Percentiles rank a stretch among this genome's conserved stretches.
Evolutionary conservation across 257 asterid genomes (phyloP).

Genomic region (Scutellaria baicalensis): DNA sequence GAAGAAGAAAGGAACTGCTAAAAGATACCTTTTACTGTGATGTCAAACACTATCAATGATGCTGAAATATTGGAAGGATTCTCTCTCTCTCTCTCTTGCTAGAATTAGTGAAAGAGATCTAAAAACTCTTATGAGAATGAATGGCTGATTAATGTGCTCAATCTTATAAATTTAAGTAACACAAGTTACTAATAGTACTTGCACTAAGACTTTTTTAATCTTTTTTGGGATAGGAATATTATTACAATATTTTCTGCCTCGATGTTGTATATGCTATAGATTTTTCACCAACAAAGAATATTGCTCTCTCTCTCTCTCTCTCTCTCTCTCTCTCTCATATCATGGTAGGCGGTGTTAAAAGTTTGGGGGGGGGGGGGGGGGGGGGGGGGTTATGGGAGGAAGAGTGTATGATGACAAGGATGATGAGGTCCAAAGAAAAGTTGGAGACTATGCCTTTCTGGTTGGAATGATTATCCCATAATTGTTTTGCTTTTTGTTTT

Average conservation of each 20-base stretch:
- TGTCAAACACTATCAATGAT: slow-evolving; percentile 24
- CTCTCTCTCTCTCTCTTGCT: slow-evolving; percentile 2
- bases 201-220: background rate
- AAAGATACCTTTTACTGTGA: slow-evolving; percentile 35
- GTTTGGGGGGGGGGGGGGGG: background rate
- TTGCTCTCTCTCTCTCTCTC: background rate
- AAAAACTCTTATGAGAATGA: slow-evolving; percentile 23
- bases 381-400: background rate
- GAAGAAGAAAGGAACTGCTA: slow-evolving; percentile 11
- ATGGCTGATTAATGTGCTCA: slow-evolving; percentile 19
- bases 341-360: slow-evolving; percentile 44
- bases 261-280: slow-evolving; percentile 12
- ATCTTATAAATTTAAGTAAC: slow-evolving; percentile 22
- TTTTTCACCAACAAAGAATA: slow-evolving; percentile 27
- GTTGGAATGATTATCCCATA: slow-evolving; percentile 87
- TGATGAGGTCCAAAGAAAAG: slow-evolving; percentile 47
- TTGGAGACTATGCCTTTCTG: slow-evolving; percentile 43
- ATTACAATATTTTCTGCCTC: slow-evolving; percentile 20
- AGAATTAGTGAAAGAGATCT: slow-evolving; percentile 3
- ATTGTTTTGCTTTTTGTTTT: slow-evolving; percentile 55
- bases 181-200: background rate
- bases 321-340: background rate
- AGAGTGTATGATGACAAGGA: slow-evolving; percentile 68
- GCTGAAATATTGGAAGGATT: slow-evolving; percentile 15
- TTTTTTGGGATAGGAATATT: background rate